Evolutionary conservation across 2,329 filamentous ascomycete genomes (phyloP), one percentile per base, ranked within the genome.

Genomic region (Apiospora marii): DNA sequence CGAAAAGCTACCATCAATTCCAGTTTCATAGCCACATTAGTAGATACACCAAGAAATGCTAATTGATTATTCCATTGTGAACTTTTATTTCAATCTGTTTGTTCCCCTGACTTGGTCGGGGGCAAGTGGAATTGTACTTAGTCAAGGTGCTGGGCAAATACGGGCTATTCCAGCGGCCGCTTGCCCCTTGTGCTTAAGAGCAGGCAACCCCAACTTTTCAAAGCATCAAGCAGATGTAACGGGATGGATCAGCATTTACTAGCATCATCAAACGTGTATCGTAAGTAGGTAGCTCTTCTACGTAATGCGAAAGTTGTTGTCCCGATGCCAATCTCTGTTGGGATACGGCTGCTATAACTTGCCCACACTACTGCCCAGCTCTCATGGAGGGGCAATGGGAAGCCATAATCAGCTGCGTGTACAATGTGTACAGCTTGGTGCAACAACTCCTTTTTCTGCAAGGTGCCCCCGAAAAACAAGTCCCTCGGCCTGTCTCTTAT

Each of bases 311-410:
- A 68, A 71, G 73, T 72, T 72, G 49, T 75, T 74, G 74, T 73
- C 72, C 70, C 73, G 72, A 73, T 68, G 43, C 19, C 49, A 53
- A 67, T 41, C 67, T 64, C 48, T 68, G 43, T 37, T 27, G 22
- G 64, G 46, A 68, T 70, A 71, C 44, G 30, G n/a, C 48, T 69
- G 46, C 34, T 16, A 34, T 67, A 27, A 69, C 61, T 53, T 71
- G 68, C 71, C 72, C 69, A 73, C 71, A 70, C 67, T 74, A 53
- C 70, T 72, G 74, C 73, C 74, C 73, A 71, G 75, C 74, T 75
- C 73, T 68, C 46, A 30, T 70, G 70, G 74, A 75, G 71, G 73
- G 72, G 69, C 73, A 71, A 70, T 75, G 73, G 74, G 74, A 34
- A 69, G 30, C 58, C 19, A 72, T 34, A 27, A 24, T 43, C 48